These are phyloP conservation scores for Pseudocercospora macadamiae DNA, from an alignment of 2,329 filamentous ascomycete species.

Conservation along the genomic window DNA sequence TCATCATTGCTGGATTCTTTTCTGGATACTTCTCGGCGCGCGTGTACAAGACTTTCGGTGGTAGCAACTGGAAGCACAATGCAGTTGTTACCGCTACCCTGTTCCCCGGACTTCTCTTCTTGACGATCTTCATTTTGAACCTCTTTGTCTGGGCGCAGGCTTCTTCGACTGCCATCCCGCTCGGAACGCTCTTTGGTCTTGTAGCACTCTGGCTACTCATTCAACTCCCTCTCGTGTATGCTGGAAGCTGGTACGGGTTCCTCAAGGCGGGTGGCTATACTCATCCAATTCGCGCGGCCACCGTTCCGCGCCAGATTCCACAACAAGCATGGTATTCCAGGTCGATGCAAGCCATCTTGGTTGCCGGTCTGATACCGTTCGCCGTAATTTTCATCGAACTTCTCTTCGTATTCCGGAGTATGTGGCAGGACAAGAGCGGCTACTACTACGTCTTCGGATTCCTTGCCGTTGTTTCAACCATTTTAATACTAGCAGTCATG, in stretches of 20 bases:
- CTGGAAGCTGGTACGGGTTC: conserved; percentile 78
- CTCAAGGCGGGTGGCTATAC: conserved; percentile 69
- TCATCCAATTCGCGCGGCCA: conserved; percentile 77
- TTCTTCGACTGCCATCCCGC: conserved; percentile 83
- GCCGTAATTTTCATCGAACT: conserved; percentile 87
- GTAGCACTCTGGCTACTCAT: conserved; percentile 80
- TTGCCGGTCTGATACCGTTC: conserved; percentile 80
- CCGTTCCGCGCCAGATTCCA: conserved; percentile 74
- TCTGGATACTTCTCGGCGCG: conserved; percentile 86
- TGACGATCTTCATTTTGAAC: conserved; percentile 76
- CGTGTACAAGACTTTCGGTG: conserved; percentile 82
- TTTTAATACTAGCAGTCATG: conserved; percentile 75
- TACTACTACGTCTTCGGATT: conserved; percentile 94
- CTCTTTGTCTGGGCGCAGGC: conserved; percentile 90
- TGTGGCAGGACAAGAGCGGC: conserved; percentile 88
- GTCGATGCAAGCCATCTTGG: conserved; percentile 64
- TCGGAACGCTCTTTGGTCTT: conserved; percentile 74
- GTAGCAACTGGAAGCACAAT: conserved; percentile 74
- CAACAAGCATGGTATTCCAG: conserved; percentile 74
- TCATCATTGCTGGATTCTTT: conserved; percentile 79
- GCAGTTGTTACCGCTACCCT: conserved; percentile 72
- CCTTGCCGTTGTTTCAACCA: conserved; percentile 71
- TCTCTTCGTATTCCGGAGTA: conserved; percentile 80
- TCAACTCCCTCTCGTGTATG: conserved; percentile 81
- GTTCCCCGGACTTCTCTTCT: conserved; percentile 78